Evolutionary conservation across 169 alveolate species (phyloP).

Genomic region (Plasmodium fragile): DNA sequence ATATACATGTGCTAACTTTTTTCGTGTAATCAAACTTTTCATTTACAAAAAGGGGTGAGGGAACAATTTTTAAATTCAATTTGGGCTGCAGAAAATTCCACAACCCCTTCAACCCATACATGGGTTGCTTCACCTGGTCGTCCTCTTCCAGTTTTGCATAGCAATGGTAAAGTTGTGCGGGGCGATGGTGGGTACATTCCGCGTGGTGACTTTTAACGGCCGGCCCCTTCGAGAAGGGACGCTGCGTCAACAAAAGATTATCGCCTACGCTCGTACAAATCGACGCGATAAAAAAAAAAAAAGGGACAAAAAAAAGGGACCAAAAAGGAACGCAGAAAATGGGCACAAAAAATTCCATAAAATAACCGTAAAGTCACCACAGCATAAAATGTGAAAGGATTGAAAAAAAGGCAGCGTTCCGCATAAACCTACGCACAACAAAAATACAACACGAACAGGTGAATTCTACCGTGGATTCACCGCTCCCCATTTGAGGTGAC

Average conservation of each 20-base stretch:
- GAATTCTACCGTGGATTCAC: neutral
- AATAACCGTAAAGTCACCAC: neutral
- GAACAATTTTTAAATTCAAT: neutral
- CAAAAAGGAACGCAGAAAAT: too few species aligned
- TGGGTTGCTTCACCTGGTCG: neutral
- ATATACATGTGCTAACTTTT: neutral
- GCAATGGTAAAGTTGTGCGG: neutral
- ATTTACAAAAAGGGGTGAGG: neutral
- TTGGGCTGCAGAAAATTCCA: neutral
- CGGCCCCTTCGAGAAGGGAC: neutral
- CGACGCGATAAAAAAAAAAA: neutral
- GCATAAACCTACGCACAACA: neutral
- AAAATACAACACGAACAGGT: neutral
- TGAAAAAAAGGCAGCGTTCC: neutral
- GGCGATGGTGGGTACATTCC: neutral
- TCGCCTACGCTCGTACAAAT: neutral
- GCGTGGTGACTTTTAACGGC: neutral
- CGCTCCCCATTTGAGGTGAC: neutral
- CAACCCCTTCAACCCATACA: neutral
- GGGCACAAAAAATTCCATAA: neutral
- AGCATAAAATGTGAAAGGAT: neutral
- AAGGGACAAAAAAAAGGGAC: neutral
- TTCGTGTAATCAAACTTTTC: neutral
- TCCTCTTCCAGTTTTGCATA: neutral
- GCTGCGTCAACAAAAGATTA: neutral